Evolutionary conservation across 129 eudicot species (phyloP).

Genomic region (Tagetes erecta): DNA sequence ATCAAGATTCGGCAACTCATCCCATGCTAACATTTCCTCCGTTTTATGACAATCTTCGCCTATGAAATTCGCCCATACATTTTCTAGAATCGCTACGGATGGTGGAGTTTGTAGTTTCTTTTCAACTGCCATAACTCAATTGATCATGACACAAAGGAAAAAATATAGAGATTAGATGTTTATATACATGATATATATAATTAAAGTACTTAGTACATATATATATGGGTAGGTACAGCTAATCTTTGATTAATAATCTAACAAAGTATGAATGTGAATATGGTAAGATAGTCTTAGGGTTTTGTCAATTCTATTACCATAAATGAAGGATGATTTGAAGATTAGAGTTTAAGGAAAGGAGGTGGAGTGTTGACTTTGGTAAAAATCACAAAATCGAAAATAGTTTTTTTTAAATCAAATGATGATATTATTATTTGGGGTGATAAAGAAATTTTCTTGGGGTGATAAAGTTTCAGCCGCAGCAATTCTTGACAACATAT

Average conservation of each 20-base stretch:
- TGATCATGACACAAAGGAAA: conserved; percentile 8
- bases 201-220: background rate
- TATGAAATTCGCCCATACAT: conserved; percentile 75
- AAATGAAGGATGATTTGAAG: conserved; percentile 60
- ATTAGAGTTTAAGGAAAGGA: conserved; percentile 52
- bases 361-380: conserved; percentile 36
- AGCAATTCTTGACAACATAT: too few species aligned
- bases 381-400: background rate
- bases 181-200: background rate
- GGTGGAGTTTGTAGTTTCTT: conserved; percentile 23
- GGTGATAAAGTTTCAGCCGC: background rate
- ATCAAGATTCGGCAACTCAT: conserved; percentile 49
- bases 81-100: conserved; percentile 60
- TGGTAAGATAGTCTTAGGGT: conserved; percentile 46
- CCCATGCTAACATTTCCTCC: conserved; percentile 39
- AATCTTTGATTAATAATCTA: conserved; percentile 16
- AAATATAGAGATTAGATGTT: background rate
- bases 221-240: conserved; percentile 27
- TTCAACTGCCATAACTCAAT: conserved; percentile 45
- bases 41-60: conserved; percentile 38
- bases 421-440: conserved; percentile 15
- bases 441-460: conserved; percentile 19
- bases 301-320: conserved; percentile 35
- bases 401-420: conserved; percentile 14
- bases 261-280: conserved; percentile 38